Evolutionary conservation across 2,329 filamentous ascomycete species (phyloP), one percentile per base, ranked within the genome.

Genomic region (Scedosporium boydii): DNA sequence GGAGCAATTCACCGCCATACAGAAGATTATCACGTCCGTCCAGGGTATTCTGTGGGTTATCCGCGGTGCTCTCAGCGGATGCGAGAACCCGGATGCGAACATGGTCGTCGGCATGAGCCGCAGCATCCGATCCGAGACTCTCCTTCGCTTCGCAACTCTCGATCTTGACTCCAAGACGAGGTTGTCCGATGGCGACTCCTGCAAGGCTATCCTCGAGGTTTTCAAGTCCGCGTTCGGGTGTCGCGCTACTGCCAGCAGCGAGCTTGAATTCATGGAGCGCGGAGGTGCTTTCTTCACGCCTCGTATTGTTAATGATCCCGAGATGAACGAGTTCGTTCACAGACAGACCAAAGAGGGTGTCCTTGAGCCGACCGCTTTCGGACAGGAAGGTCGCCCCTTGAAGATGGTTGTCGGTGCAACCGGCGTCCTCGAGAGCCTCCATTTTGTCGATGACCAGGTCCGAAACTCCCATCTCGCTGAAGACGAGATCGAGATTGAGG

Each of bases 21-120:
- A 76, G 55, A 70, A 68, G 23, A 67, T 77, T 4, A 64, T 78
- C 6, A 72, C 74, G 0, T 67, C 67, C 0, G 70, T 69, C 4
- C 70, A 73, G 3, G 74, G 74, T 4, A 69, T 74, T 10, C 70
- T 78, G 10, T 78, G 77, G 77, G 73, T 76, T 4, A 73, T 74
- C 4, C 67, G 69, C 3, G 77, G 76, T 7, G 76, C 75, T 0
- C 77, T 75, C 61, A 69, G 69, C 16, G 70, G 70, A 34, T 72
- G 73, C 4, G 64, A 69, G 10, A 73, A 70, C 64, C 77, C 73
- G 2, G 71, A 76, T 56, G 68, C 73, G 59, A 79, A 78, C 67
- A 76, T 82, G 71, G 70, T 79, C 0, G 73, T 75, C 7, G 79
- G 79, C 34, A 69, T 81, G 2, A 73, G 76, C 63, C 73, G 79